Base-by-base conservation (phyloP, 495 filamentous ascomycete genomes). In the Daldinia loculata region DNA sequence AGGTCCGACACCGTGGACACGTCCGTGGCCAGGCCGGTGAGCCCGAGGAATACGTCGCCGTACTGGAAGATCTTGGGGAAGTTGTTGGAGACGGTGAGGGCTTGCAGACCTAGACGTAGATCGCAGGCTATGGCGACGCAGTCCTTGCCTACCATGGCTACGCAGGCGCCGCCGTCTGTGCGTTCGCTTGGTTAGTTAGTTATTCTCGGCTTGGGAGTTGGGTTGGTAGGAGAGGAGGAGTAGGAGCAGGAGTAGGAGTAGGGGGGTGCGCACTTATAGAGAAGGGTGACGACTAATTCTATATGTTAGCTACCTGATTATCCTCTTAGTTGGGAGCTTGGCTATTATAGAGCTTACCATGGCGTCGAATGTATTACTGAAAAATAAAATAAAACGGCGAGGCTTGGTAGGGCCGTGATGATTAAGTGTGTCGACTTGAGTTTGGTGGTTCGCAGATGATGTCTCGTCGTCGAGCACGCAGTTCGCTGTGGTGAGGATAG, bases 51-150 rank as follows among this genome's bases (percentile, higher is more conserved):
- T 71, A 94, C 93, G 78, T 94, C 91, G 77, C 93, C 94, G 86
- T 97, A 98, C 80, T 91, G 88, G 90, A 98, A 98, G 87, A 99
- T 93, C 84, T 99, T 99, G 83, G 95, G 95, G 88, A 97, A 98
- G 90, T 98, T 97, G 89, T 98, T 98, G 78, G 93, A 97, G 61
- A 99, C 90, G 41, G 95, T 99, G 78, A 99, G 87, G 75, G 96
- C 86, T 86, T 99, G 96, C 80, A 98, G 90, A 69, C 95, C 95
- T 63, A 99, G 92, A 61, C 95, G 94, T 69, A 99, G 94, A 82
- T 99, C 95, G 85, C 95, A 99, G 77, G 95, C 95, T 76, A 99
- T 98, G 82, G 95, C 95, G 45, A 99, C 95, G 81, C 95, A 99
- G 89, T 97, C 93, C 82, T 98, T 98, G 85, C 95, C 95, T 61